phyloP scores from a whole-genome alignment of 2,329 filamentous ascomycete genomes.

The Thermomyces lanuginosus region DNA sequence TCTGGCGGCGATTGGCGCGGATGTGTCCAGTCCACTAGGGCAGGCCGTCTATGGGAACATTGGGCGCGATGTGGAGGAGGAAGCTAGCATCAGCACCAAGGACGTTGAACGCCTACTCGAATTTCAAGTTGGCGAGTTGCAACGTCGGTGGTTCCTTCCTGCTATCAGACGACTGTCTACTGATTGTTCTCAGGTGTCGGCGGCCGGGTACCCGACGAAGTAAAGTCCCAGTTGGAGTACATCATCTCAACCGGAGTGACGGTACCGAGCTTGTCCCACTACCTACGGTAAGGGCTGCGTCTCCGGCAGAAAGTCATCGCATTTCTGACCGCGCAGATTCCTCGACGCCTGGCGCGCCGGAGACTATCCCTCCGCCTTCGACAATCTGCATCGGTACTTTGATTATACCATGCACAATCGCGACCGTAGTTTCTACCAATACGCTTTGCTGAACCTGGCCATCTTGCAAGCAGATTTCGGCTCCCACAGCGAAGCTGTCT shows the following conservation, averaged over 20 bases:
- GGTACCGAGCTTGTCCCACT: slow-evolving; percentile 59
- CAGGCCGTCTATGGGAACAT: slow-evolving; percentile 36
- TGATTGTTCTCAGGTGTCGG: slow-evolving; percentile 46
- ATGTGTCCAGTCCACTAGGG: slow-evolving; percentile 32
- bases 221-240: slow-evolving; percentile 53
- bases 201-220: slow-evolving; percentile 56
- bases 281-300: slow-evolving; percentile 42
- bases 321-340: slow-evolving; percentile 40
- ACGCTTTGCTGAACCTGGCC: slow-evolving; percentile 81
- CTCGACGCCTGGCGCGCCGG: slow-evolving; percentile 84
- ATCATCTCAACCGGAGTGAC: slow-evolving; percentile 51
- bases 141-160: slow-evolving; percentile 39
- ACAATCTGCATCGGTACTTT: slow-evolving; percentile 85
- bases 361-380: slow-evolving; percentile 78
- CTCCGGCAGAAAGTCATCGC: not conserved
- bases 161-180: slow-evolving; percentile 7
- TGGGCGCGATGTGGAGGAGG: slow-evolving; percentile 24
- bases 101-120: slow-evolving; percentile 69
- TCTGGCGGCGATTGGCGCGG: slow-evolving; percentile 42
- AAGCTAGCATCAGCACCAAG: slow-evolving; percentile 48
- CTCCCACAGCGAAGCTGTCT: slow-evolving; percentile 74
- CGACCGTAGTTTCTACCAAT: slow-evolving; percentile 80
- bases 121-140: slow-evolving; percentile 76
- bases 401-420: slow-evolving; percentile 84
- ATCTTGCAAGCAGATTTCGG: slow-evolving; percentile 92